Percentiles rank a stretch among this genome's conserved stretches.
Conservation (phyloP, 352 stramenopile genomes). For the Plasmopara halstedii region DNA sequence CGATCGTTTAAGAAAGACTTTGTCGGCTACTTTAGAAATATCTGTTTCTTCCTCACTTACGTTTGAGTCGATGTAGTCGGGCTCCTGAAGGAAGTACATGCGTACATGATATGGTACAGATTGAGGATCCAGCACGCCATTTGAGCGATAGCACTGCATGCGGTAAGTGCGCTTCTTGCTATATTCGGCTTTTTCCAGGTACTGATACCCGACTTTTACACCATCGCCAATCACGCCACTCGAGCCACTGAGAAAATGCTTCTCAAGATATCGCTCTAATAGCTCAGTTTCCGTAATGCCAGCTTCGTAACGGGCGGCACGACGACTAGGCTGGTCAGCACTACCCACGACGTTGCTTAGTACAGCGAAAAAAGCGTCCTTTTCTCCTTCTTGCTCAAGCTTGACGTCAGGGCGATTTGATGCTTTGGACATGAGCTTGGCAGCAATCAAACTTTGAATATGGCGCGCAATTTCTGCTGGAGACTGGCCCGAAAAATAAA, state of each 20-base stretch:
- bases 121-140: conserved; percentile 62
- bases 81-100: conserved; percentile 80
- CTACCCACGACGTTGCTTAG: conserved; percentile 79
- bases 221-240: conserved; percentile 67
- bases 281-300: conserved; percentile 62
- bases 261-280: conserved; percentile 69
- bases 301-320: conserved; percentile 37
- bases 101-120: conserved; percentile 72
- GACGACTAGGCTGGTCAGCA: conserved; percentile 33
- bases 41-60: conserved; percentile 55
- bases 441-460: conserved; percentile 71
- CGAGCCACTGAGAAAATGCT: conserved; percentile 67
- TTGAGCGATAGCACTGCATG: conserved; percentile 82
- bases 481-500: conserved; percentile 73
- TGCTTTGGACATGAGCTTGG: conserved; percentile 77
- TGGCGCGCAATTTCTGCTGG: conserved; percentile 60
- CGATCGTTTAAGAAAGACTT: conserved; percentile 65
- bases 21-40: conserved; percentile 70
- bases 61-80: conserved; percentile 52
- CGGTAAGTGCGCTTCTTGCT: conserved; percentile 62
- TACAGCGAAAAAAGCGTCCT: conserved; percentile 72
- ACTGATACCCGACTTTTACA: conserved; percentile 73
- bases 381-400: conserved; percentile 65
- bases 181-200: conserved; percentile 48
- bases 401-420: conserved; percentile 72